Conservation (phyloP, 352 stramenopile species). For the Plasmopara halstedii region DNA sequence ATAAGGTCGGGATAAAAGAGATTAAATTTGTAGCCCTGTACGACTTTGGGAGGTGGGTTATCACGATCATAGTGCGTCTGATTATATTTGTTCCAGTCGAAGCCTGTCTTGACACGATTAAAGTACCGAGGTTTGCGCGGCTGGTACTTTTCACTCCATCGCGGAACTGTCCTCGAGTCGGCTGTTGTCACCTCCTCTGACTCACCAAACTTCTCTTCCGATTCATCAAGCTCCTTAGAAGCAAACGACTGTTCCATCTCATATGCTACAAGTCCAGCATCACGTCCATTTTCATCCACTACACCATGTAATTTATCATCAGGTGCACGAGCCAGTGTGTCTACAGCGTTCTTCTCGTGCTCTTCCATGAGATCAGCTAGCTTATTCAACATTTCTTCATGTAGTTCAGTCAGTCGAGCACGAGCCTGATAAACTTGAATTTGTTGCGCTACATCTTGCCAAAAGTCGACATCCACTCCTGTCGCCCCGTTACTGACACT, state of each 20-base stretch:
- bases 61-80: constrained; percentile 99
- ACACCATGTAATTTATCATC: constrained; percentile 12
- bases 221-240: constrained; percentile 56
- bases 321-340: constrained; percentile 18
- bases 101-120: constrained; percentile 98
- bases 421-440: constrained; percentile 90
- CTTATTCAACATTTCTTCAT: constrained; percentile 92
- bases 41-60: constrained; percentile 98
- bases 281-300: constrained; percentile 30
- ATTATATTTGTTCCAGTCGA: constrained; percentile 99
- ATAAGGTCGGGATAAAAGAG: constrained; percentile 99
- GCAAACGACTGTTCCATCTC: constrained; percentile 59
- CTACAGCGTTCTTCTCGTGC: constrained; percentile 39
- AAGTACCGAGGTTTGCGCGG: constrained; percentile 98
- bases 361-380: constrained; percentile 88
- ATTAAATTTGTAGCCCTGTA: constrained; percentile 99
- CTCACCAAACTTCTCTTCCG: constrained; percentile 76
- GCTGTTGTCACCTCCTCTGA: constrained; percentile 87
- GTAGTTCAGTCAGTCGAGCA: constrained; percentile 79
- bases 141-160: constrained; percentile 96
- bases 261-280: constrained; percentile 57
- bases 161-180: constrained; percentile 46
- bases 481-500: constrained; percentile 34
- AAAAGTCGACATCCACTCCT: constrained; percentile 91
- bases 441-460: constrained; percentile 89